phyloP scores from a whole-genome alignment of 2,329 filamentous ascomycete species.

The Emmonsiellopsis sp. region DNA sequence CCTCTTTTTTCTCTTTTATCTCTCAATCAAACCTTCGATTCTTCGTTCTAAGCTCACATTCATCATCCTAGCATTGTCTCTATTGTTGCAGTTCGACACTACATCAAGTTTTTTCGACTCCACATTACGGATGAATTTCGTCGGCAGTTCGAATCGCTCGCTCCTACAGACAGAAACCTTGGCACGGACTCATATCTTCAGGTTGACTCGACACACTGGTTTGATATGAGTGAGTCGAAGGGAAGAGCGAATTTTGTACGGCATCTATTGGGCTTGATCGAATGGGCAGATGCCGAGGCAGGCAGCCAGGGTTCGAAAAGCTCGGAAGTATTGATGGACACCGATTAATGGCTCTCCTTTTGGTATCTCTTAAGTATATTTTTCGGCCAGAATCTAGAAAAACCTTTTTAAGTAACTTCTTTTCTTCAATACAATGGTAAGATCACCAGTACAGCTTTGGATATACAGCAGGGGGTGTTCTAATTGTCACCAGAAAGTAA shows the following conservation, averaged over 20 bases:
- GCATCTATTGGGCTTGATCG: too few relatives aligned
- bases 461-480: too few relatives aligned
- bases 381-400: too few relatives aligned
- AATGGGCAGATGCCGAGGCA: too few relatives aligned
- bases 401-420: too few relatives aligned
- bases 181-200: background rate
- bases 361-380: too few relatives aligned
- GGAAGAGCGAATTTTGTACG: background rate
- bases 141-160: background rate
- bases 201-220: background rate
- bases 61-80: background rate
- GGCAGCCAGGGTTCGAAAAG: too few relatives aligned
- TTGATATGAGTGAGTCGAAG: background rate
- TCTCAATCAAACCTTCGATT: background rate
- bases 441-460: too few relatives aligned
- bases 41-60: background rate
- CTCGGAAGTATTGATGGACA: too few relatives aligned
- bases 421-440: too few relatives aligned
- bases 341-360: too few relatives aligned
- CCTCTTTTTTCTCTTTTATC: background rate
- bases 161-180: background rate
- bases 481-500: background rate
- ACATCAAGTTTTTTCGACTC: background rate
- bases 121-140: background rate
- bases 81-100: background rate